Base-by-base conservation (phyloP, 805 yeast species). In the Starmerella potacharoeniae region DNA sequence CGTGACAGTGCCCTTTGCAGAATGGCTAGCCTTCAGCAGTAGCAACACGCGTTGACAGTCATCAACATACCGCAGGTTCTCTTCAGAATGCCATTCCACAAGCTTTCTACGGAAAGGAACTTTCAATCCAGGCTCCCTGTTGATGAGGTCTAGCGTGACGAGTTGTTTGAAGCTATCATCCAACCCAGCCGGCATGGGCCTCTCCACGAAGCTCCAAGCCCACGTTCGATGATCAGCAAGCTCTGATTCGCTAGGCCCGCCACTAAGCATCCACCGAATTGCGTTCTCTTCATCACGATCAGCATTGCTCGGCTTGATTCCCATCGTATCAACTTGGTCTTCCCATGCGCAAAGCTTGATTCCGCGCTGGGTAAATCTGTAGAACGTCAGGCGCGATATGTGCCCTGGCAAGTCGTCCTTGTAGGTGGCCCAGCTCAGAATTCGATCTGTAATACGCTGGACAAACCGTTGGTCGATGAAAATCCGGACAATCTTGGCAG, bases 401-500 rank as follows among this genome's bases (percentile, higher is more conserved):
- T 28, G 43, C 14, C 5, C 17, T 10, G 51, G 43, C 11, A 35
- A 14, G 30, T 48, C 35, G n/a, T 48, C 51, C 11, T 48, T 30
- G 30, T 39, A 48, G 22, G 51, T 48, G 5, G 43, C 51, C 13
- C 52, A 48, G 29, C 58, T 60, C 1, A 51, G 41, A 8, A 59
- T 51, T 6, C 36, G 35, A 17, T 55, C 61, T 2, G 17, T 14
- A 6, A 66, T 52, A 0, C 49, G 60, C 5, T 50, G 50, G 1
- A 66, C 30, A n/a, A 61, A 59, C 17, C 61, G 58, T 6, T 56
- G 51, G 84, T 56, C 80, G 0, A 62, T 28, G 28, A 66, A 54
- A 14, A 52, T 42, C 10, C 48, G 40, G 3, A 61, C 62, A 14
- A 66, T 35, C 6, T 47, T 29, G 2, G 55, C 34, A 7, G 61